Evolutionary conservation across 805 yeast genomes (phyloP), one percentile per base, ranked within the genome.

Genomic region (Myxozyma lipomycoides): DNA sequence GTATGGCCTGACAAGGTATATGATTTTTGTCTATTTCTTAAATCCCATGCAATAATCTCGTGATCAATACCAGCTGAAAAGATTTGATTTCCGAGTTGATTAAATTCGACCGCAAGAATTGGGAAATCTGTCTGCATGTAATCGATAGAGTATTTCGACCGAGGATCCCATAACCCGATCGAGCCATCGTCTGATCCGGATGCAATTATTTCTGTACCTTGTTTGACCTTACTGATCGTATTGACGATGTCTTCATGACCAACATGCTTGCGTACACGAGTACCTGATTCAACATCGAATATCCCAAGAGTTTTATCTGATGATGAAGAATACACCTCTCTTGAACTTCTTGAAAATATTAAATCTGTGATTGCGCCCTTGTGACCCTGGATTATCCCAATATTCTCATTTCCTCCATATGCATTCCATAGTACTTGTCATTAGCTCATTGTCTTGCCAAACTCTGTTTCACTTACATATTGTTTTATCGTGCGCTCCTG

Each of bases 11-110:
- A 65, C 60, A 77, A 67, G 46, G 63, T 66, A 78, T 83, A 82
- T 6, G 75, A 39, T 10, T 7, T 6, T 12, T 23, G 43, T 21
- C 47, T 49, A 25, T 55, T 51, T 47, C 87, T 66, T 5, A 78
- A 43, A 61, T 86, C 95, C 68, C 76, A 82, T 1, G 80, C 82
- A 38, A 69, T 62, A 0, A 86, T 73, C 0, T 72, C 68, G 1
- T 87, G 83, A 56, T 86, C 91, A 2, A 86, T 76, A 0, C 95
- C 95, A 0, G 83, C 70, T 3, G 79, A 72, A 58, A 72, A 86
- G 3, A 83, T 59, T 12, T 69, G 65, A 15, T 67, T 64, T 1
- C 77, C 80, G 38, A 66, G 65, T 2, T 63, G 60, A 60, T 59
- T 73, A 52, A 69, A 60, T 5, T 72, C 75, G 4, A 78, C 77